These are phyloP conservation scores for Nematocida minor DNA, from an alignment of 371 early-diverging fungal genomes.

Conservation along the genomic window DNA sequence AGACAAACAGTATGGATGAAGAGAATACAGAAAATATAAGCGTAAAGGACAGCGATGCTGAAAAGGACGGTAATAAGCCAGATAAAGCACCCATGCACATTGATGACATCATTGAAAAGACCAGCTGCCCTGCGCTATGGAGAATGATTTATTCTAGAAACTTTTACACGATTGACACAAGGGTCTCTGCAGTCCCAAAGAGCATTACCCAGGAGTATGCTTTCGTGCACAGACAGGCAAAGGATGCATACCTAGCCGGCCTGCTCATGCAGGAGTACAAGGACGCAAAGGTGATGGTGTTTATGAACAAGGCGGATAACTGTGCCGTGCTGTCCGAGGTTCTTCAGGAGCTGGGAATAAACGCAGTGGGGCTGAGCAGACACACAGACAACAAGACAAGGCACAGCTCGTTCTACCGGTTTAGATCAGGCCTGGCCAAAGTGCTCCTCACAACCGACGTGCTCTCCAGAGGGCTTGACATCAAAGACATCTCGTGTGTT, in stretches of 20 bases:
- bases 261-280: slow-evolving; percentile 24
- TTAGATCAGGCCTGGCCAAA: neutral
- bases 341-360: slow-evolving; percentile 42
- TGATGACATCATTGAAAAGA: slow-evolving; percentile 4
- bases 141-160: neutral
- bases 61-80: neutral
- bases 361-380: slow-evolving; percentile 39
- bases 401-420: slow-evolving; percentile 2
- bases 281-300: slow-evolving; percentile 37
- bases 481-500: slow-evolving; percentile 82
- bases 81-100: neutral
- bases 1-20: neutral
- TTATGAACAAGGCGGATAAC: slow-evolving; percentile 41
- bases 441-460: slow-evolving; percentile 93
- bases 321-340: slow-evolving; percentile 38
- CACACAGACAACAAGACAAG: slow-evolving; percentile 13
- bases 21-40: neutral
- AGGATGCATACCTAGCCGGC: slow-evolving; percentile 25
- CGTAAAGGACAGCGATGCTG: neutral
- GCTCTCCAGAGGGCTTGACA: slow-evolving; percentile 87
- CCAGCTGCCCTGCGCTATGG: slow-evolving; percentile 17
- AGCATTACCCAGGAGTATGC: slow-evolving; percentile 37
- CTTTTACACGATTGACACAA: neutral
- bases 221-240: slow-evolving; percentile 31
- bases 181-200: slow-evolving; percentile 4